Evolutionary conservation across 1,139 yeast species (phyloP), one percentile per base, ranked within the genome.

Genomic region (Sugiyamaella neomexicana): DNA sequence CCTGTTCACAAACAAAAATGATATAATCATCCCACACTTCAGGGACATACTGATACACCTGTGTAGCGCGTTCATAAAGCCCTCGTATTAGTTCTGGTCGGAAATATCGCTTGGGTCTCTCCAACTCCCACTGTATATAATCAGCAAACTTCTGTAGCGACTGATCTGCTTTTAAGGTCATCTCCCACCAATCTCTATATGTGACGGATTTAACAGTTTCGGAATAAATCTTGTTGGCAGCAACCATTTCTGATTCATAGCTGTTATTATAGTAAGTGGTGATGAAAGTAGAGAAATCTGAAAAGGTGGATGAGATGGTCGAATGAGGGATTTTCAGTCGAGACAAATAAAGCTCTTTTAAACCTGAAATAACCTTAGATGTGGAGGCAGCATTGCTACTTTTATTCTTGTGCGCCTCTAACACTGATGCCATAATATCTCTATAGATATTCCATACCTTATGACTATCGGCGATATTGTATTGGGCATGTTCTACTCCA

Each of bases 261-360:
- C 72, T 60, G 1, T 61, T 59, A 39, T 64, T 61, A 32, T 48
- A 55, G 16, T 56, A 53, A 12, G 51, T 2, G 1, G 82, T 72
- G 1, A 81, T 72, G 53, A 80, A 78, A 0, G 72, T 53, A 0
- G 85, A 81, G 47, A 71, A 74, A 7, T 70, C 71, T 13, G 72
- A 65, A 58, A 75, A 80, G 0, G 82, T 76, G 0, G 74, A 73
- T 1, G 74, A 75, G 4, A 82, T 55, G 5, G 66, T 60, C 1
- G 61, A 58, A 62, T 80, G 85, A 0, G 85, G 84, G 39, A 67
- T 62, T 8, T 68, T 58, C 2, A 82, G 66, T 29, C 82, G 64
- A 39, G 71, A 65, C 32, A 70, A 57, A 56, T 75, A 74, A 16
- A 75, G 55, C 4, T 65, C 64, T 47, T 67, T 65, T 40, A 71